These are phyloP conservation scores for Lodderomyces beijingensis DNA, from an alignment of 1,139 yeast genomes.

Conservation along the genomic window DNA sequence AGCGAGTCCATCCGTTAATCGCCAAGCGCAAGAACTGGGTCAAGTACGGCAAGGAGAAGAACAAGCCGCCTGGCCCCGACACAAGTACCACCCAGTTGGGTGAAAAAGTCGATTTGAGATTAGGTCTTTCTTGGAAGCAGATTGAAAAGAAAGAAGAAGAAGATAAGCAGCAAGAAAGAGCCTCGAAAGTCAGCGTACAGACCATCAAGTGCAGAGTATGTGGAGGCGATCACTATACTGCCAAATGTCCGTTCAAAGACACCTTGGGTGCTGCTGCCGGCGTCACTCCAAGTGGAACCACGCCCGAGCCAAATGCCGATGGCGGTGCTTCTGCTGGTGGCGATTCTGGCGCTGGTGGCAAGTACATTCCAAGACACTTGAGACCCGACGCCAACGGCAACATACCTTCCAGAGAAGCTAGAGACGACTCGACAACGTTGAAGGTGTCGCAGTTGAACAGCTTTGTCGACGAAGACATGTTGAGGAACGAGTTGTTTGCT, in stretches of 20 bases:
- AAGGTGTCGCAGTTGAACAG: constrained; percentile 90
- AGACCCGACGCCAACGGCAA: constrained; percentile 60
- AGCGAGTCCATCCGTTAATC: constrained; percentile 73
- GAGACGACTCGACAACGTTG: constrained; percentile 86
- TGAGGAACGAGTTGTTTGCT: constrained; percentile 68
- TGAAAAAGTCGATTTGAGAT: constrained; percentile 68
- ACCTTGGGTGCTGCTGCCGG: constrained; percentile 62
- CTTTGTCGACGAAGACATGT: constrained; percentile 76
- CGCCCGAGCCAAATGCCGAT: constrained; percentile 21
- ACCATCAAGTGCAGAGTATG: constrained; percentile 81
- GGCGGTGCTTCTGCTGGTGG: constrained; percentile 6
- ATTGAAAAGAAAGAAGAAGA: constrained; percentile 54
- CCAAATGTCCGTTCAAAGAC: constrained; percentile 95
- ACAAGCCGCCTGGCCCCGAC: constrained; percentile 81
- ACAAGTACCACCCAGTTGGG: constrained; percentile 85
- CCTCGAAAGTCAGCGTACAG: constrained; percentile 44
- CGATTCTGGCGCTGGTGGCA: constrained; percentile 28
- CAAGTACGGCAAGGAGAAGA: constrained; percentile 81
- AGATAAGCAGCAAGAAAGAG: constrained; percentile 51
- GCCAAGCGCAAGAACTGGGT: constrained; percentile 71
- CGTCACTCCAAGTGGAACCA: constrained; percentile 22
- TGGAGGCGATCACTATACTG: constrained; percentile 91
- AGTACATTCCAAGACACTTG: constrained; percentile 78
- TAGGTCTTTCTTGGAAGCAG: constrained; percentile 73
- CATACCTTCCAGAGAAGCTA: constrained; percentile 43